phyloP scores from a whole-genome alignment of 306 rosid genomes.

The Rosa lucieae region DNA sequence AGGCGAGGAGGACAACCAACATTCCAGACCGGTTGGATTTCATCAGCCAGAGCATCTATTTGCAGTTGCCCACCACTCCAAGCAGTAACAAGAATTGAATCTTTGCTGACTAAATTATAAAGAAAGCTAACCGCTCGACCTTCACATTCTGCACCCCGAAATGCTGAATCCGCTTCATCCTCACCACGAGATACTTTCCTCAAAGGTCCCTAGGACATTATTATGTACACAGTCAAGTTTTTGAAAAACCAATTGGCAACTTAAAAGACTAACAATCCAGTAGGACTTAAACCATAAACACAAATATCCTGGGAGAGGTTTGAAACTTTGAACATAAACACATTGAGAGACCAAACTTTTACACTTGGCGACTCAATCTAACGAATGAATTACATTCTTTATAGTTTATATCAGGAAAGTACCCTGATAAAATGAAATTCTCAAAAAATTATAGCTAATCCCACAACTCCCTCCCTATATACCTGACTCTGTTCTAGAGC shows the following conservation, averaged over 20 bases:
- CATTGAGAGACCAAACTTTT: not conserved
- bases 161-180: slow-evolving; percentile 48
- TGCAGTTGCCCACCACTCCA: slow-evolving; percentile 98
- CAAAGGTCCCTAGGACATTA: slow-evolving; percentile 76
- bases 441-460: not conserved
- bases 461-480: not conserved
- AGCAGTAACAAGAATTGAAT: slow-evolving; percentile 80
- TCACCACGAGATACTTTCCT: slow-evolving; percentile 61
- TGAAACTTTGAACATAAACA: not conserved
- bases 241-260: not conserved
- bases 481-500: not conserved
- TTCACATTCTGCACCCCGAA: slow-evolving; percentile 77
- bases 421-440: not conserved
- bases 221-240: not conserved
- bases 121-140: slow-evolving; percentile 80
- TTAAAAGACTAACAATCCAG: not conserved
- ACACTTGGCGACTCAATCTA: not conserved
- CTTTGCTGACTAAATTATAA: slow-evolving; percentile 76
- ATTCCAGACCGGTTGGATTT: slow-evolving; percentile 92
- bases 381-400: not conserved
- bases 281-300: not conserved
- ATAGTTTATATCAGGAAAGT: not conserved
- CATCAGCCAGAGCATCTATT: slow-evolving; percentile 95
- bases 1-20: slow-evolving; percentile 72
- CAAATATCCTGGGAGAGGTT: not conserved